These are phyloP conservation scores for Marvania coccoides DNA, from an alignment of 139 green algal genomes.

Conservation along the genomic window DNA sequence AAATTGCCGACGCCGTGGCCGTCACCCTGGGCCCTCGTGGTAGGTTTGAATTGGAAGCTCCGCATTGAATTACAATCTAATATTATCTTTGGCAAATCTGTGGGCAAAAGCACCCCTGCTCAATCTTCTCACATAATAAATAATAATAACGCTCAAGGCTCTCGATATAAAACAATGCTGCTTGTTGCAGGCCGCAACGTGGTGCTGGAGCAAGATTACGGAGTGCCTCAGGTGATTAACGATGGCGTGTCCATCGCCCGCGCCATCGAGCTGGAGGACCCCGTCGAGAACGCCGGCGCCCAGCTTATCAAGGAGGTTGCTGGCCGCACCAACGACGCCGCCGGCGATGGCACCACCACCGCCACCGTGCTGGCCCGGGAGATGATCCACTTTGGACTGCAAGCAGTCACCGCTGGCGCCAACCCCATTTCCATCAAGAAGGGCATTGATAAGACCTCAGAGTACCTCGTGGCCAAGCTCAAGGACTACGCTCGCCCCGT, in stretches of 20 bases:
- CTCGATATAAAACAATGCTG: too few species aligned
- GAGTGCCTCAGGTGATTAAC: slow-evolving; percentile 96
- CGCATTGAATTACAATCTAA: too few species aligned
- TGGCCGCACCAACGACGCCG: slow-evolving; percentile 92
- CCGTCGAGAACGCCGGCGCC: slow-evolving; percentile 93
- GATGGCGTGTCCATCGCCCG: slow-evolving; percentile 95
- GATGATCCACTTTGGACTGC: slow-evolving; percentile 89
- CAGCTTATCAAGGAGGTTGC: slow-evolving; percentile 97
- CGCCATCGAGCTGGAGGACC: slow-evolving; percentile 89
- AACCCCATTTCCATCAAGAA: slow-evolving; percentile 95
- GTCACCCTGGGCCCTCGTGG: slow-evolving; percentile 93
- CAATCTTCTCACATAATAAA: too few species aligned
- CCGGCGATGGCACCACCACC: slow-evolving; percentile 95
- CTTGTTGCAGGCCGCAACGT: slow-evolving; percentile 89
- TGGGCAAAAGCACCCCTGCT: too few species aligned
- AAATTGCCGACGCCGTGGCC: slow-evolving; percentile 92
- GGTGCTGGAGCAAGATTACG: slow-evolving; percentile 92
- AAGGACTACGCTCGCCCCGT: slow-evolving; percentile 74
- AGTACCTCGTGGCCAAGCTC: slow-evolving; percentile 76
- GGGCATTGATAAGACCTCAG: slow-evolving; percentile 93
- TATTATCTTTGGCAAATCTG: too few species aligned
- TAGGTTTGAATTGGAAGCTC: too few species aligned
- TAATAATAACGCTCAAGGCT: too few species aligned
- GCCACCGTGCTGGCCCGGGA: slow-evolving; percentile 90
- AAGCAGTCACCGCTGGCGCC: slow-evolving; percentile 80